phyloP scores from a whole-genome alignment of 1,139 yeast species.

The Yamadazyma mexicana region DNA sequence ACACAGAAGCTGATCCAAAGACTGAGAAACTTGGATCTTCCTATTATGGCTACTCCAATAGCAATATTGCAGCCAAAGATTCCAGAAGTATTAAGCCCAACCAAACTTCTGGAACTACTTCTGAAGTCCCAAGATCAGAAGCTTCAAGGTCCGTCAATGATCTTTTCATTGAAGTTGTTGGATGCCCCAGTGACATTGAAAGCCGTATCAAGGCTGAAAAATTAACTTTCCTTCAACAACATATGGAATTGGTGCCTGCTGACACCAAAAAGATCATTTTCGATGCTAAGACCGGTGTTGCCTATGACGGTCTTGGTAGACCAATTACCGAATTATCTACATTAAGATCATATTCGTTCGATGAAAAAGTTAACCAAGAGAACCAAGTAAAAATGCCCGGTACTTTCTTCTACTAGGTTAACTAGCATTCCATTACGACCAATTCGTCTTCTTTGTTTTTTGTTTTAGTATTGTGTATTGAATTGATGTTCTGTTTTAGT shows the following conservation, averaged over 20 bases:
- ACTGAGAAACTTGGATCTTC: background rate
- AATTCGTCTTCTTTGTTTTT: background rate
- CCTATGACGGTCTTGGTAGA: slow-evolving; percentile 22
- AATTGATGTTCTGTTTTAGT: no score
- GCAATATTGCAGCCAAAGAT: background rate
- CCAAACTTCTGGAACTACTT: background rate
- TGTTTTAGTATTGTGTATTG: background rate
- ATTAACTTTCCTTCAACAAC: slow-evolving; percentile 10
- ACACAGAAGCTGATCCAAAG: background rate
- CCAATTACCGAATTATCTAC: slow-evolving; percentile 16
- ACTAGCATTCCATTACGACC: background rate
- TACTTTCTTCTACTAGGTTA: slow-evolving; percentile 13
- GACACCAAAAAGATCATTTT: slow-evolving; percentile 20
- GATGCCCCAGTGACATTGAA: slow-evolving; percentile 15
- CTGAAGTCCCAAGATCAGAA: background rate
- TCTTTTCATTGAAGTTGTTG: slow-evolving; percentile 15
- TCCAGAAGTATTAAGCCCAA: slow-evolving; percentile 1
- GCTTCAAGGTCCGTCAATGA: background rate
- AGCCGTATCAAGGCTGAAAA: slow-evolving; percentile 12
- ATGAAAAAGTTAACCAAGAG: slow-evolving; percentile 9
- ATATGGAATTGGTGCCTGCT: slow-evolving; percentile 16
- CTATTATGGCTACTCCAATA: background rate
- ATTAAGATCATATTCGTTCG: slow-evolving; percentile 13
- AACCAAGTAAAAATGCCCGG: slow-evolving; percentile 18
- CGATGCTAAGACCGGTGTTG: slow-evolving; percentile 27